Evolutionary conservation across 2,329 filamentous ascomycete species (phyloP), one percentile per base, ranked within the genome.

Genomic region (Boeremia lycopersici): DNA sequence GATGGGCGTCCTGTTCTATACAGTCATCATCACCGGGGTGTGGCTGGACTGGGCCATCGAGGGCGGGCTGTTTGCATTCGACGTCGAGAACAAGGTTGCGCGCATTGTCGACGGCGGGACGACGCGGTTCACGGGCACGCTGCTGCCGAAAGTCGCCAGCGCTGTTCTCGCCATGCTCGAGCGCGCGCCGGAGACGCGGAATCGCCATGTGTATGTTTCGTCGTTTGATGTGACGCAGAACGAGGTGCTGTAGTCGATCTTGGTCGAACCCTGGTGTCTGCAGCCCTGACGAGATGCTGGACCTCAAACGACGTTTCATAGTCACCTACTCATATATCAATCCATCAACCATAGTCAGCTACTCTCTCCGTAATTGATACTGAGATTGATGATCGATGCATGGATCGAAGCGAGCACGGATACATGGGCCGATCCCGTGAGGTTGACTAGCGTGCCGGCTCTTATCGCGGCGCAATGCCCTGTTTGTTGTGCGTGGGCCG

Each of bases 401-500:
- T 23, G 19, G 19, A 23, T 23, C 19, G 19, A 23, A 23, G 19
- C 19, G 19, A 23, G 19, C 19, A 5, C 5, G 19, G 19, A 23
- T 23, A 5, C 19, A 23, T n/a, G n/a, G n/a, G n/a, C n/a, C n/a
- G 19, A 23, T 23, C 19, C 19, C 19, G 19, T 23, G 19, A 23
- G 19, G 19, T 23, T 23, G 19, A 23, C 19, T 23, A 23, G 19
- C 19, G 19, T 23, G 19, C 2, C 19, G 19, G 19, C 19, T 23
- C 19, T 23, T 23, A 3, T 23, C 19, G 19, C 19, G 3, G 19
- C 19, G 19, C 19, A 23, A 23, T 23, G 46, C 10, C 31, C 38
- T 53, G 44, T 44, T 54, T 35, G 46, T 36, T 55, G 33, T 19
- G 34, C 17, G 45, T 49, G 45, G 52, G 46, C 35, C 51, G 9